Evolutionary conservation across 2,329 filamentous ascomycete species (phyloP), one percentile per base, ranked within the genome.

Genomic region (Penicillium sp.): DNA sequence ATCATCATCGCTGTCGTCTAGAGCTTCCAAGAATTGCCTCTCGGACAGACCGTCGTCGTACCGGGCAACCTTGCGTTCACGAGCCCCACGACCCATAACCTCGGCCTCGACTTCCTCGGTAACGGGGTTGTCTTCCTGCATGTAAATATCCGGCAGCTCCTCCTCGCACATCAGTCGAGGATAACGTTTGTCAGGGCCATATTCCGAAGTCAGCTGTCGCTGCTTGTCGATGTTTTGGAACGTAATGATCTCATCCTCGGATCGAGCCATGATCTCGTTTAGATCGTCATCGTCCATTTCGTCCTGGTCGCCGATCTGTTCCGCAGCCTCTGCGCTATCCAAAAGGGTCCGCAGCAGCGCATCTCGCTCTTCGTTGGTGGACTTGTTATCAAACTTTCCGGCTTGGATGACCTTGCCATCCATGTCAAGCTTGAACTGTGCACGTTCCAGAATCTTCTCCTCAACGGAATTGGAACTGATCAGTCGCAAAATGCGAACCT

Each of bases 321-420:
- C 84, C 2, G 82, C 82, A 33, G 80, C 81, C 66, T 87, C 85
- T 4, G 84, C 85, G 53, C 87, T 88, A 71, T 99, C 94, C 54
- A 99, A 80, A 67, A 99, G 84, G 44, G 95, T 95, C 65, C 94
- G 86, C 62, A 99, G 79, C 84, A 99, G 92, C 39, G 94, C 92
- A 67, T 99, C 94, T 80, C 94, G 90, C 74, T 99, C 94, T 48
- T 95, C 95, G 70, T 96, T 94, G 0, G 94, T 97, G 1, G 94
- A 99, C 69, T 97, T 99, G 78, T 99, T 97, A 64, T 99, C 94
- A 76, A 99, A 99, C 69, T 95, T 95, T 85, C 94, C 94, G 53
- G 94, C 94, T 71, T 99, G 94, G 63, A 99, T 99, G 69, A 99
- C 92, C 74, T 99, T 99, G 77, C 94, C 92, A 68, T 99, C 94